Evolutionary conservation across 2,329 filamentous ascomycete species (phyloP).

Genomic region (Pestalotiopsis sp.): DNA sequence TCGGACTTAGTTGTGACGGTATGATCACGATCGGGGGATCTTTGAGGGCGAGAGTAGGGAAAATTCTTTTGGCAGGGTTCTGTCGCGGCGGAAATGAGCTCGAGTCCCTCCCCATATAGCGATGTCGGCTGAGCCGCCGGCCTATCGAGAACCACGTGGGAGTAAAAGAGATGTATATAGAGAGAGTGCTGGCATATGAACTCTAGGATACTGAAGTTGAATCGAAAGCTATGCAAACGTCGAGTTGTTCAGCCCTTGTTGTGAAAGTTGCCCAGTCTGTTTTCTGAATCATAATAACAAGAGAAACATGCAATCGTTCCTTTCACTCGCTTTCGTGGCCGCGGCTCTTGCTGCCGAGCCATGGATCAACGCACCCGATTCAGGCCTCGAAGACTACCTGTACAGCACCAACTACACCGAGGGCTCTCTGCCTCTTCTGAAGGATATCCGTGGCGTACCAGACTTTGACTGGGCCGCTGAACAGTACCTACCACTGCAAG

Average conservation of each 20-base stretch:
- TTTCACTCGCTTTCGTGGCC: slow-evolving; percentile 19
- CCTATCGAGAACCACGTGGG: not conserved
- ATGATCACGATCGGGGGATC: not conserved
- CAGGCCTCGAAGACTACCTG: slow-evolving; percentile 30
- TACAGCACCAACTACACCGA: slow-evolving; percentile 31
- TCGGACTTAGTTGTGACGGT: not conserved
- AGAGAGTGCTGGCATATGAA: not conserved
- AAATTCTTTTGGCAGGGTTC: not conserved
- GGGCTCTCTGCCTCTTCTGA: slow-evolving; percentile 36
- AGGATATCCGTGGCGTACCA: slow-evolving; percentile 42
- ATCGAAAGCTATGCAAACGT: not conserved
- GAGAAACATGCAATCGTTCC: slow-evolving; percentile 14
- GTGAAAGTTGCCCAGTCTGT: not conserved
- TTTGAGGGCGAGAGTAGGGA: too few species aligned
- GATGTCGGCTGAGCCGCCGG: not conserved
- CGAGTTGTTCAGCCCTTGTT: too few species aligned
- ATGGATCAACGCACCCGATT: slow-evolving; percentile 36
- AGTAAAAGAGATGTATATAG: not conserved
- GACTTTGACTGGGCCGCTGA: slow-evolving; percentile 52
- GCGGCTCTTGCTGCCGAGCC: slow-evolving; percentile 29
- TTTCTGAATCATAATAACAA: not conserved
- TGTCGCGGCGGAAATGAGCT: not conserved
- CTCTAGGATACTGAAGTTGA: not conserved
- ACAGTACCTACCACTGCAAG: slow-evolving; percentile 38
- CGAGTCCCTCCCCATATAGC: not conserved